These are phyloP conservation scores for Spiraea crenata DNA, from an alignment of 331 rosid genomes.

Conservation along the genomic window DNA sequence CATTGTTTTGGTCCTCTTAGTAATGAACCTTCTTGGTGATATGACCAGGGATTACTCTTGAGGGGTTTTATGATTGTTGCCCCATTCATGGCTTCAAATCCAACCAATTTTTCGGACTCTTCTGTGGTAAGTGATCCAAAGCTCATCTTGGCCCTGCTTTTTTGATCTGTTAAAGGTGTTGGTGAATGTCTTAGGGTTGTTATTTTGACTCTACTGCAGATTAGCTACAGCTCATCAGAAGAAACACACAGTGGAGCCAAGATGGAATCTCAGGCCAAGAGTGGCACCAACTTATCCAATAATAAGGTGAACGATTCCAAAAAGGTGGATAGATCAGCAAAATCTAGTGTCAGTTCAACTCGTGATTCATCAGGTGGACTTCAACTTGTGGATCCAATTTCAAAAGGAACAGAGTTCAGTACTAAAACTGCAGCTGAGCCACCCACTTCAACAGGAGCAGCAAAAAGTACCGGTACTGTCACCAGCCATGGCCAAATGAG, in stretches of 20 bases:
- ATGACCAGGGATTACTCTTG: slow-evolving; percentile 42
- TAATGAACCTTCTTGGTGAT: slow-evolving; percentile 13
- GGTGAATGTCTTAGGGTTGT: not conserved
- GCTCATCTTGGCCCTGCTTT: slow-evolving; percentile 1
- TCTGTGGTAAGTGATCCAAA: slow-evolving; percentile 40
- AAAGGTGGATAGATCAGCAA: slow-evolving; percentile 22
- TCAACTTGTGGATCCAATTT: slow-evolving; percentile 26
- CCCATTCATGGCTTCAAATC: slow-evolving; percentile 43
- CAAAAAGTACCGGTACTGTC: slow-evolving; percentile 13
- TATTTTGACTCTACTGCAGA: slow-evolving; percentile 29
- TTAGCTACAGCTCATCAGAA: slow-evolving; percentile 30
- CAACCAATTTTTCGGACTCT: slow-evolving; percentile 38
- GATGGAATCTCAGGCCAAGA: slow-evolving; percentile 20
- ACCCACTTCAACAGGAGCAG: slow-evolving; percentile 14
- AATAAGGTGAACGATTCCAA: slow-evolving; percentile 22
- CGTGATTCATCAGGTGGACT: slow-evolving; percentile 24
- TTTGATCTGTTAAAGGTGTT: not conserved
- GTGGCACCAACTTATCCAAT: slow-evolving; percentile 24
- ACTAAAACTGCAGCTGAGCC: slow-evolving; percentile 28
- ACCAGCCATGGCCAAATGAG: slow-evolving; percentile 34
- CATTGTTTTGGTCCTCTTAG: slow-evolving; percentile 12
- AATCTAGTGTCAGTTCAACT: slow-evolving; percentile 23
- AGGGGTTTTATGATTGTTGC: slow-evolving; percentile 41
- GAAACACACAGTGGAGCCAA: slow-evolving; percentile 17
- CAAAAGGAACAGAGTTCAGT: slow-evolving; percentile 26